Evolutionary conservation across 1,284 basidiomycete species (phyloP).

Genomic region (Cutaneotrichosporon sp.): DNA sequence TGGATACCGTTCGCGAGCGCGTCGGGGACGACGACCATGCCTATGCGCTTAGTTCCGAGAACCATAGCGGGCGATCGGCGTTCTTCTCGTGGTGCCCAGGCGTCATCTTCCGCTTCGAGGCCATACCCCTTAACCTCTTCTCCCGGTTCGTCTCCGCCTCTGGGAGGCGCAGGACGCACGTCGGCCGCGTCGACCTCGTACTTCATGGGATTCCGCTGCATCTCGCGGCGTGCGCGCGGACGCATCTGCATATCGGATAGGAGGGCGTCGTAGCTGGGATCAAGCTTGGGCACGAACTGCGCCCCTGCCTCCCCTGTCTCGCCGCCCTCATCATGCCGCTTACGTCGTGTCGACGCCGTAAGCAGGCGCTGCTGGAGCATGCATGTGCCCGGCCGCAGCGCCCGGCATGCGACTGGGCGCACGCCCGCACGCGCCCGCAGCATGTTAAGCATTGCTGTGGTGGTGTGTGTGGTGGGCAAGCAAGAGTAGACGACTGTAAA

Average conservation of each 20-base stretch:
- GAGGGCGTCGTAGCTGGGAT: conserved; percentile 9
- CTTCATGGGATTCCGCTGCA: background rate
- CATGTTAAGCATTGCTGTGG: background rate
- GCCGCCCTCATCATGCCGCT: background rate
- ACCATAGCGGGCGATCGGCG: conserved; percentile 73
- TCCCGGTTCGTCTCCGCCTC: background rate
- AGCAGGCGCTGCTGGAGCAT: background rate
- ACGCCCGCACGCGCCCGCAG: background rate
- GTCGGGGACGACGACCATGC: conserved; percentile 62
- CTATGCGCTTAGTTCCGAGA: conserved; percentile 67
- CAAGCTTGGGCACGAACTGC: conserved; percentile 1
- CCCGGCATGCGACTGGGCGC: background rate
- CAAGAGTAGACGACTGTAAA: background rate
- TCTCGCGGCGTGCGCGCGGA: background rate
- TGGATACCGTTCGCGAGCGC: conserved; percentile 53
- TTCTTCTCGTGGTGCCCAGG: conserved; percentile 26
- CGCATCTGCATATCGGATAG: conserved; percentile 6
- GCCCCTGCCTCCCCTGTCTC: no score
- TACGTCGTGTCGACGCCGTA: background rate
- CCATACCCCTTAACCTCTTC: background rate
- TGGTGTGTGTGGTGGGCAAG: background rate
- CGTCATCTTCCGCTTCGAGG: background rate
- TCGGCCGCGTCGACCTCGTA: background rate
- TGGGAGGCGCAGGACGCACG: background rate
- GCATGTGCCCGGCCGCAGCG: no score